Base-by-base conservation (phyloP, 2,329 filamentous ascomycete species). In the Ophiostoma montium region DNA sequence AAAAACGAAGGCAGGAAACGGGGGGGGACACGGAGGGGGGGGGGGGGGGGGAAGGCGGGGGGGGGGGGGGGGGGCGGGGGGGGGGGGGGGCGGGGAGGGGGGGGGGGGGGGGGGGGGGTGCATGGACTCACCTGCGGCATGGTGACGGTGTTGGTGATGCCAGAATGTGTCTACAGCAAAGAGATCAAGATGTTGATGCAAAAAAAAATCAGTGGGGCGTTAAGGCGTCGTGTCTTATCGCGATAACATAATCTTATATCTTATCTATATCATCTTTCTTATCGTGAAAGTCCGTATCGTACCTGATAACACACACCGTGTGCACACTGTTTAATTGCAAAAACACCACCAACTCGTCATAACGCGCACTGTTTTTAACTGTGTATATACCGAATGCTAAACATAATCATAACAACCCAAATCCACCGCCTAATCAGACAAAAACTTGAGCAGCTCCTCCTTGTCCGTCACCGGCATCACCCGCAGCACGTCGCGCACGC, bases 381-480 rank as follows among this genome's bases (percentile, higher is more conserved):
- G 32, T 9, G 15, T 15, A 32, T 44, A 23, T 35, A 16, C 18
- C 27, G 10, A 46, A 32, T 33, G 21, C 12, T 35, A 11, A 35
- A 35, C 31, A 35, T 5, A 45, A 21, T 11, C 19, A 11, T 15
- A 5, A 23, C 19, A 18, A 12, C 5, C n/a, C 4, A 31, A 46
- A 35, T 27, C 10, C 5, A 39, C 16, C 2, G 4, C 16, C 23
- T 52, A 57, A 4, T 53, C 51, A 2, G 55, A 49, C 49, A 79
- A 60, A 56, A 71, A 78, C 63, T 74, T 70, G 53, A 95, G 71
- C 48, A 94, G 75, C 65, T 84, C 78, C 67, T 95, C 88, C 64
- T 87, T 84, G 74, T 98, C 89, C 56, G 78, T 80, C 46, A 89
- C 83, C 16, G 89, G 87, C 70, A 98, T 78, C 64, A 90, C 88